phyloP scores from a whole-genome alignment of 139 green algal species.

The Chlorella vulgaris region DNA sequence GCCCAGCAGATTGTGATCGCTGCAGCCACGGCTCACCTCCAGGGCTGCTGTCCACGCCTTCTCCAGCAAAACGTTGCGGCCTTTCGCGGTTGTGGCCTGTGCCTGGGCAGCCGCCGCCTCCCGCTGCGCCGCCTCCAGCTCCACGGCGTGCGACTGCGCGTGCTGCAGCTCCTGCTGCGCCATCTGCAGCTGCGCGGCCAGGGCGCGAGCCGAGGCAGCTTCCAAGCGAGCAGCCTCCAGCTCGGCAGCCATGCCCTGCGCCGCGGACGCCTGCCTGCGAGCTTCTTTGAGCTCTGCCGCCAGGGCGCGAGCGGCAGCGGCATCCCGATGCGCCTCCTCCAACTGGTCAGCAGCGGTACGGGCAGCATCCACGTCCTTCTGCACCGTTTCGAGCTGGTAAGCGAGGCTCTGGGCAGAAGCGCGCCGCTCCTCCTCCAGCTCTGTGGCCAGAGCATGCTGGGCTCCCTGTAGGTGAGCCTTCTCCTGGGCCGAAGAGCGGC shows the following conservation, averaged over 20 bases:
- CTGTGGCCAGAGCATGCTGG: neutral
- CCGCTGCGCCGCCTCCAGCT: neutral
- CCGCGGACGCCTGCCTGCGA: neutral
- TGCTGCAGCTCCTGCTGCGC: neutral
- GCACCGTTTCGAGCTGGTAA: neutral
- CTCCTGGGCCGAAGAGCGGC: neutral
- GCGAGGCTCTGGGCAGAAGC: neutral
- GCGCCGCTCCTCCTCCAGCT: neutral
- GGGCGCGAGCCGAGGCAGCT: neutral
- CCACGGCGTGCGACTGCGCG: neutral
- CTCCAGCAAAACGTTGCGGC: neutral
- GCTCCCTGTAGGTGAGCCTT: neutral
- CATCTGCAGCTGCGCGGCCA: neutral
- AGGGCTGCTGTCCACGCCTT: neutral
- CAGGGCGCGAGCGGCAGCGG: neutral
- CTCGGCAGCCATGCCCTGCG: neutral
- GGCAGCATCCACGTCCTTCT: neutral
- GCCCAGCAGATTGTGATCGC: neutral
- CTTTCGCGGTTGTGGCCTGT: neutral
- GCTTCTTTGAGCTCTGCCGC: neutral
- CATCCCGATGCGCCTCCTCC: neutral
- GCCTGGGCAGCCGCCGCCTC: neutral
- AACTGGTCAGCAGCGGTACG: neutral
- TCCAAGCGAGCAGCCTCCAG: neutral
- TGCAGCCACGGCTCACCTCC: neutral